Evolutionary conservation across 2,329 filamentous ascomycete genomes (phyloP), one percentile per base, ranked within the genome.

Genomic region (Colletotrichum tofieldiae): DNA sequence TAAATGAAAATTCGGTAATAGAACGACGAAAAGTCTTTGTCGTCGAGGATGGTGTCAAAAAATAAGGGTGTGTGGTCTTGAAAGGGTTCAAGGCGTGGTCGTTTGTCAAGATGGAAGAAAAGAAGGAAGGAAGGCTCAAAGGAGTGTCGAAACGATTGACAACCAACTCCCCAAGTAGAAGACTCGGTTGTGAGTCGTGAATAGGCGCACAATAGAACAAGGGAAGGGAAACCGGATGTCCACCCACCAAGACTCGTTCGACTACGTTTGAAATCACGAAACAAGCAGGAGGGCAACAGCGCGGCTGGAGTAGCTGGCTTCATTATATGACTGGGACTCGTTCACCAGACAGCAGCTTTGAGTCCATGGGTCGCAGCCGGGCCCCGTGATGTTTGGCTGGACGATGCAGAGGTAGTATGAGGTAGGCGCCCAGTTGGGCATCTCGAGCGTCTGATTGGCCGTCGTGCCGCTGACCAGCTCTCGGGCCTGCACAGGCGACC

Each of bases 321-420:
- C 72, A 74, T 74, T 74, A 68, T 69, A 74, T 65, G 72, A 69
- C 65, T 58, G 39, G 51, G 63, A 47, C 49, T 51, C 43, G 52
- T 55, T 65, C 60, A 60, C 60, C 72, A 62, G 29, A 51, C 39
- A 29, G 58, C 66, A 65, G n/a, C 56, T 56, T 62, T 59, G 55
- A 47, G 39, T 56, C 52, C 67, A 66, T 66, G 67, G 71, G 71
- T 71, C 71, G 61, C 54, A 35, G 60, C 61, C 52, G 41, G 62
- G 67, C 55, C 52, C 55, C 61, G 52, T 41, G 72, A 66, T 74
- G 73, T 73, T 71, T 74, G 73, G 73, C 71, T 73, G 71, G 61
- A 65, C 47, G 58, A 59, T 71, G 73, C 70, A 69, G 58, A 70
- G 18, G 71, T 58, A 63, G 71, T 73, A 74, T 74, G 73, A 73